Evolutionary conservation across 2,329 filamentous ascomycete species (phyloP), one percentile per base, ranked within the genome.

Genomic region (Teratosphaeria viscida): DNA sequence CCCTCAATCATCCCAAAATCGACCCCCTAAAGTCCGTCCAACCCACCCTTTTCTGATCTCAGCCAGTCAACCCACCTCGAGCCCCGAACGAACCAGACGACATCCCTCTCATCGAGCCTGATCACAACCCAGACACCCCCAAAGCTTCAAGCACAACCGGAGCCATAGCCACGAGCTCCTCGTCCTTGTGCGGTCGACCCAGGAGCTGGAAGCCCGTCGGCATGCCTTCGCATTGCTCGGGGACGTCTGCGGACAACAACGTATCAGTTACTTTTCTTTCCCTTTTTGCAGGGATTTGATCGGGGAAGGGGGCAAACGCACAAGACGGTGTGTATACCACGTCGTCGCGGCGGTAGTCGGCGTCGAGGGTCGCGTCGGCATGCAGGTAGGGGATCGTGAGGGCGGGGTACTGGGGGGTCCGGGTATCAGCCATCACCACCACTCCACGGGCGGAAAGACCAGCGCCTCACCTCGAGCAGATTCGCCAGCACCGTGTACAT

Each of bases 401-500:
- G 14, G 47, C 54, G 14, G 60, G 60, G 52, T 59, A 35, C 59
- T 59, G 23, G 16, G 2, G 35, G 5, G 23, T 4, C 54, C 54
- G 1, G 12, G 43, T 6, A 34, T 26, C 29, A 56, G 34, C 23
- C 34, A 27, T 23, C 29, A 39, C 34, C 34, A 37, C 35, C 35
- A 11, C 35, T 16, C 35, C 12, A 11, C 35, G 34, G 34, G 16
- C 12, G 2, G 34, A 16, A 52, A 26, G 23, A 5, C 58, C 49
- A 23, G 23, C 23, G 23, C 23, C 23, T 23, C 29, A 60, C 61
- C 49, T 61, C 59, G 11, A 63, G 57, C 52, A 60, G 11, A 59
- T 84, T 85, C 67, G 76, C 76, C 34, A 83, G 61, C 19, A 77
- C 66, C 0, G 81, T 83, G 57, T 80, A 81, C 0, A 74, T 68